These are phyloP conservation scores for Iris macrosiphon DNA, from an alignment of 106 monocot genomes.

Conservation along the genomic window DNA sequence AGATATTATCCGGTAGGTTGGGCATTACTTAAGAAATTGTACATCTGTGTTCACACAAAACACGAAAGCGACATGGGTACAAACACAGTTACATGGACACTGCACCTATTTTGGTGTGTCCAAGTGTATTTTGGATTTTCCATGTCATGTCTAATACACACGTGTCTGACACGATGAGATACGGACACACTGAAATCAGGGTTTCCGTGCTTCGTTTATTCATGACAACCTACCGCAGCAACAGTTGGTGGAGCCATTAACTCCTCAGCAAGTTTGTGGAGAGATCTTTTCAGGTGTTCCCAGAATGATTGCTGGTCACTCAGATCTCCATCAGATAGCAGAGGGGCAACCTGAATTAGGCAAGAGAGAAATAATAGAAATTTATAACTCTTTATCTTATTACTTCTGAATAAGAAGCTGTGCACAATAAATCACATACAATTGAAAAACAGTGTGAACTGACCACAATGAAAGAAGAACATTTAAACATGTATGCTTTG, in stretches of 20 bases:
- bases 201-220: not conserved
- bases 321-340: not conserved
- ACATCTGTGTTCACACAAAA: no score
- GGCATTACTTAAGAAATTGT: no score
- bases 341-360: conserved; percentile 1
- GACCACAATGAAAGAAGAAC: not conserved
- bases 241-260: conserved; percentile 58
- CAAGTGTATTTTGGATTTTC: no score
- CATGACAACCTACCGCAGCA: conserved; percentile 41
- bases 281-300: conserved; percentile 17
- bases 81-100: no score
- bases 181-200: not conserved
- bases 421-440: not conserved
- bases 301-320: conserved; percentile 3
- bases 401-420: no score
- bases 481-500: not conserved
- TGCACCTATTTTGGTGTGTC: no score
- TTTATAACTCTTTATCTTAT: no score
- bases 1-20: no score
- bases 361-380: no score
- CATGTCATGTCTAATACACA: not conserved
- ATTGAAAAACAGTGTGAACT: not conserved
- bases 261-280: conserved; percentile 34
- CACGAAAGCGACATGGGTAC: not conserved
- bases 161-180: no score